phyloP scores from a whole-genome alignment of 768 basidiomycete genomes.

The Hypholoma sublateritium region DNA sequence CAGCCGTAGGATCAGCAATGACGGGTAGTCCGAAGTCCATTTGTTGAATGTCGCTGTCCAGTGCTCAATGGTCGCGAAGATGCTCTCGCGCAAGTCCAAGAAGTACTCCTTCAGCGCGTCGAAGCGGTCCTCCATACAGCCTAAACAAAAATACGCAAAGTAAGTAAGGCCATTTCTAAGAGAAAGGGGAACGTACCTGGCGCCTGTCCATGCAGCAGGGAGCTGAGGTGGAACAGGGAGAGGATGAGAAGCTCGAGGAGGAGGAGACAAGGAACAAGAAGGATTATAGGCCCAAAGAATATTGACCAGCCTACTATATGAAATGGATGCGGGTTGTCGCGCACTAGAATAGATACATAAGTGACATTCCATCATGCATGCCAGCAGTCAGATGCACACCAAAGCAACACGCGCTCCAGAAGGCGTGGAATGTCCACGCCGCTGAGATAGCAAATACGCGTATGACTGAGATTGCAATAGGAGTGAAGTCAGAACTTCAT shows the following conservation, averaged over 20 bases:
- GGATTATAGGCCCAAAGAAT: slow-evolving; percentile 43
- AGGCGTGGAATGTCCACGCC: slow-evolving; percentile 15
- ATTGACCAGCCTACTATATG: slow-evolving; percentile 35
- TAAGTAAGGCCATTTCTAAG: background rate
- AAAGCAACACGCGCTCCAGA: slow-evolving; percentile 11
- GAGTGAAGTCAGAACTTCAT: background rate
- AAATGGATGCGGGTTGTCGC: slow-evolving; percentile 31
- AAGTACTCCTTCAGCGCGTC: slow-evolving; percentile 30
- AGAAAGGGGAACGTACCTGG: slow-evolving; percentile 23
- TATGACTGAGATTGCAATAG: background rate
- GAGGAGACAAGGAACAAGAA: slow-evolving; percentile 34
- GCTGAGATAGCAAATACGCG: background rate
- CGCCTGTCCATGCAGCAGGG: slow-evolving; percentile 35
- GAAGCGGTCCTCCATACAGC: slow-evolving; percentile 29
- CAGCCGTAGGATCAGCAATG: slow-evolving; percentile 33
- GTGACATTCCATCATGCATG: background rate
- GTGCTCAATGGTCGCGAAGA: slow-evolving; percentile 37
- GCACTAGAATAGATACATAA: slow-evolving; percentile 8
- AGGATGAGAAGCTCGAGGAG: slow-evolving; percentile 34
- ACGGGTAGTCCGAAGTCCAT: slow-evolving; percentile 34
- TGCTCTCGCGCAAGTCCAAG: slow-evolving; percentile 33
- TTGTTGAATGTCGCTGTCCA: slow-evolving; percentile 36
- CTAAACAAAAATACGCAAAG: background rate
- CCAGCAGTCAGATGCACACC: slow-evolving; percentile 7
- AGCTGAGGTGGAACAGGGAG: slow-evolving; percentile 31